Conservation (phyloP, 1,284 basidiomycete species). For the Xerocomus nothofagi region DNA sequence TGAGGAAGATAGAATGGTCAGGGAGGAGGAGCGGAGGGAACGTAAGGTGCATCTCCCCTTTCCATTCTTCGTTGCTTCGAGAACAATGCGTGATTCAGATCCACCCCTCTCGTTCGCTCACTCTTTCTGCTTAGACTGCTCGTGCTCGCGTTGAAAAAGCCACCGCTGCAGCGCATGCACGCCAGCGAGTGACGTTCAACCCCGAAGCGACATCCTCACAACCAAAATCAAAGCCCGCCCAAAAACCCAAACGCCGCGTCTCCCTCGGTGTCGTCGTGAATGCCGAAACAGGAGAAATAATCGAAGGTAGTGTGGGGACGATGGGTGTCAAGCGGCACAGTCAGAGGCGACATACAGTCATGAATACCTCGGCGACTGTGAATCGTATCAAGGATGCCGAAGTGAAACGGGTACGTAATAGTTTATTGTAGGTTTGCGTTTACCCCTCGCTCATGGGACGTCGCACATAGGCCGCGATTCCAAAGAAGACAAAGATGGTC, state of each 20-base stretch:
- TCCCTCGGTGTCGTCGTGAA: slow-evolving; percentile 54
- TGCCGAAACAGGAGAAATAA: slow-evolving; percentile 57
- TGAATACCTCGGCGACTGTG: slow-evolving; percentile 63
- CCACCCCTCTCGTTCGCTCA: background rate
- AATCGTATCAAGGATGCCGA: slow-evolving; percentile 62
- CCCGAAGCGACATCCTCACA: slow-evolving; percentile 37
- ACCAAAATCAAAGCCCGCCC: slow-evolving; percentile 31
- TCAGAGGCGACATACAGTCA: slow-evolving; percentile 60
- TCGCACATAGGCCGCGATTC: slow-evolving; percentile 49
- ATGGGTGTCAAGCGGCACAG: slow-evolving; percentile 55
- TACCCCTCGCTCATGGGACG: slow-evolving; percentile 4
- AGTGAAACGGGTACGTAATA: slow-evolving; percentile 52
- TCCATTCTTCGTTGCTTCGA: background rate
- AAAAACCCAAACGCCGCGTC: slow-evolving; percentile 51
- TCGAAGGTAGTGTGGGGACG: slow-evolving; percentile 32
- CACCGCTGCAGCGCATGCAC: slow-evolving; percentile 62
- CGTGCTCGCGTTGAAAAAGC: slow-evolving; percentile 57
- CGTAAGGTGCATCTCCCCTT: slow-evolving; percentile 46
- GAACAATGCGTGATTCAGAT: background rate
- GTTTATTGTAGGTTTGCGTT: background rate
- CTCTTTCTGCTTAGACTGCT: slow-evolving; percentile 42
- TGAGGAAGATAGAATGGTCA: slow-evolving; percentile 53
- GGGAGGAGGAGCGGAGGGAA: slow-evolving; percentile 60
- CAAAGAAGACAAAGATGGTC: slow-evolving; percentile 58
- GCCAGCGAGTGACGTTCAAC: slow-evolving; percentile 64